phyloP scores from a whole-genome alignment of 2,329 filamentous ascomycete genomes.

The Colletotrichum cordylinicola region DNA sequence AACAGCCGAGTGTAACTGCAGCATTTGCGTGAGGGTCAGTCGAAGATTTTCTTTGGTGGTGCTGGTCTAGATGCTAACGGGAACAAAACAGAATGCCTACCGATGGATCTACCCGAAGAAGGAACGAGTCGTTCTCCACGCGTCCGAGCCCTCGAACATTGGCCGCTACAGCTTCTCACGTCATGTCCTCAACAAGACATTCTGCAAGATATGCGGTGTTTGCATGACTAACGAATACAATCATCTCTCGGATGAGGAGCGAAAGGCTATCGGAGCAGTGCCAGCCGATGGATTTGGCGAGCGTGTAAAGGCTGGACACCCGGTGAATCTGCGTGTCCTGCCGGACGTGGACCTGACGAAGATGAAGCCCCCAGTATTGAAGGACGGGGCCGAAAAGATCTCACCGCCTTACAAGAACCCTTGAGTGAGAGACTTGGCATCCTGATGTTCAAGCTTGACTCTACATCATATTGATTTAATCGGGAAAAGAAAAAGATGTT shows the following conservation, averaged over 20 bases:
- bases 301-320: constrained; percentile 18
- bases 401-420: constrained; percentile 44
- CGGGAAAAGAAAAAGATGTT: fast-evolving
- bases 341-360: constrained; percentile 39
- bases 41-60: too few relatives aligned
- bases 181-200: constrained; percentile 42
- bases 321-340: constrained; percentile 45
- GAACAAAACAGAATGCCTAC: constrained; percentile 39
- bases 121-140: constrained; percentile 45
- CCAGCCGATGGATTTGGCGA: not conserved
- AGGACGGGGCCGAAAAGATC: constrained; percentile 32
- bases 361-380: constrained; percentile 25
- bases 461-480: not conserved
- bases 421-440: constrained; percentile 23
- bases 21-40: constrained; percentile 47
- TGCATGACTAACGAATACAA: constrained; percentile 37
- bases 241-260: constrained; percentile 37
- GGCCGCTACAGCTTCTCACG: constrained; percentile 42
- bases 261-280: constrained; percentile 31
- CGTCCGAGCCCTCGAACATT: constrained; percentile 38
- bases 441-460: not conserved
- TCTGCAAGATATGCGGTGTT: constrained; percentile 55
- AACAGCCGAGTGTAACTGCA: constrained; percentile 54
- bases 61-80: not conserved
- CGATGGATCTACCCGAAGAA: constrained; percentile 49